These are phyloP conservation scores for Nannizzia gypsea DNA, from an alignment of 2,329 filamentous ascomycete genomes.

Conservation along the genomic window DNA sequence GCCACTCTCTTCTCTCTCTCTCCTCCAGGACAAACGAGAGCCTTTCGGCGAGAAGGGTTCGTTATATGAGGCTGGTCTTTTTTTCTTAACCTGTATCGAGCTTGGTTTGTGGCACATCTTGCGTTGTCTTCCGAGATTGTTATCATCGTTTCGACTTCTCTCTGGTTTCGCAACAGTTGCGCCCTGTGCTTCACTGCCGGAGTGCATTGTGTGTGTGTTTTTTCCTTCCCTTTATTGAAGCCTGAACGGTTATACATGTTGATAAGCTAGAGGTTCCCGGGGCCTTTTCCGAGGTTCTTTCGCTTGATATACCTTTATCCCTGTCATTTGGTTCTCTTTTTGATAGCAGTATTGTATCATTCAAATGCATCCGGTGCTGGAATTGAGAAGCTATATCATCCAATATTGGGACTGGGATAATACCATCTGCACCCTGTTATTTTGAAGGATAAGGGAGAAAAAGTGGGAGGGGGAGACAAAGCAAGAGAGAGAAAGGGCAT, in stretches of 20 bases:
- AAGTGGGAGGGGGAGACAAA: background rate
- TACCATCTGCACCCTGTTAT: background rate
- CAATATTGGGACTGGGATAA: background rate
- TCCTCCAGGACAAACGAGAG: background rate
- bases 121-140: background rate
- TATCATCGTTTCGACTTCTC: background rate
- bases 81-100: background rate
- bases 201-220: background rate
- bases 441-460: background rate
- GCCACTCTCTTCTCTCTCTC: background rate
- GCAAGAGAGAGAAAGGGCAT: too few relatives aligned
- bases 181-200: background rate
- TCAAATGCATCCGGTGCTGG: background rate
- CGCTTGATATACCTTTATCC: background rate
- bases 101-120: conserved; percentile 1
- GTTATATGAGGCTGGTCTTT: background rate
- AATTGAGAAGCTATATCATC: background rate
- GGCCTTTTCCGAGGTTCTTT: too few relatives aligned
- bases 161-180: conserved; percentile 1
- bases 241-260: background rate
- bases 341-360: background rate
- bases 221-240: background rate
- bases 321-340: background rate
- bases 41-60: background rate
- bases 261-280: background rate